Evolutionary conservation across 176 grass and related monocot genomes (phyloP), one percentile per base, ranked within the genome.

Genomic region (Carex pumila): DNA sequence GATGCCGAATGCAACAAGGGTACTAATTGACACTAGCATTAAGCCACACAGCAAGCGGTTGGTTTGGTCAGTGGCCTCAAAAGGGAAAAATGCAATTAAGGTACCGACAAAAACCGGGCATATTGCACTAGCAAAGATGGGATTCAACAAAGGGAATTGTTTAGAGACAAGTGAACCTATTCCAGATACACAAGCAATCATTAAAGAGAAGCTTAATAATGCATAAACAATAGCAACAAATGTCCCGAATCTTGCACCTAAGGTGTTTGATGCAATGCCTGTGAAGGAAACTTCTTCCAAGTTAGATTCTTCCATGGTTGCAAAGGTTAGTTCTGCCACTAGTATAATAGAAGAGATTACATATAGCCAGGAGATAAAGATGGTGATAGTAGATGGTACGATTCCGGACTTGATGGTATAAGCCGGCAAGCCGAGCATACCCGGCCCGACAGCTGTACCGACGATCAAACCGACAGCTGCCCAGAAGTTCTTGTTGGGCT

Each of bases 261-360:
- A 84, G 31, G 94, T 89, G 79, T 71, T 90, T 10, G 90, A 94
- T 39, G 92, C 90, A 88, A 97, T 88, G 58, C 88, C 90, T 19
- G 94, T 97, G 81, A 97, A 97, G 76, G 91, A 94, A 71, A 97
- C 88, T 85, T 97, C 92, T 18, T 92, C 70, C 3, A 90, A 68
- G 22, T 81, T 84, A 2, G 72, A 83, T 5, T 85, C 84, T 61
- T 83, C 62, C 92, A 94, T 92, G 52, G 94, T 86, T 3, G 85
- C 87, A 82, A 92, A 94, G 80, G 90, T 94, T 30, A 92, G 85
- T 86, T 97, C 94, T 8, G 85, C 92, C 6, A 97, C 94, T 29
- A 97, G 90, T 47, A 94, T 34, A 58, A 97, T 89, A 21, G 90
- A 97, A 18, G 90, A 94, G 59, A 97, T 82, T 10, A 94, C 90